Conservation (phyloP, 2,329 filamentous ascomycete species). For the Aspergillus sp. region DNA sequence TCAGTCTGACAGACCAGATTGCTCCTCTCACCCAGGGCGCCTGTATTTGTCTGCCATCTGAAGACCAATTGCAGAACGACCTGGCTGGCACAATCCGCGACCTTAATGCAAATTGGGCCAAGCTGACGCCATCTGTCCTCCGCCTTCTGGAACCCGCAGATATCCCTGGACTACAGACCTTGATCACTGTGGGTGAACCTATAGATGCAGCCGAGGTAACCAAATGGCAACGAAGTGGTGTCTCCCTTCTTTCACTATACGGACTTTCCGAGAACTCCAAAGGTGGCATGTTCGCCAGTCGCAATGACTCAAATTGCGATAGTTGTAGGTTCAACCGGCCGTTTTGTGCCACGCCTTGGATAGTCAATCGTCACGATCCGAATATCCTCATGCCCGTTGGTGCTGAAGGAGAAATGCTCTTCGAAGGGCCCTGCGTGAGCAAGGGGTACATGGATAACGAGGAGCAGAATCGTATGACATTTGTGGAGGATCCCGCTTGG, state of each 20-base stretch:
- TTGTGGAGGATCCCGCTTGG: neutral
- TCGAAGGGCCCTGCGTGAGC: neutral
- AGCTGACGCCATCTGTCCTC: slow-evolving; percentile 52
- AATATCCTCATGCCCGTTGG: neutral
- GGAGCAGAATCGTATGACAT: neutral
- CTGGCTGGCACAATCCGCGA: slow-evolving; percentile 6
- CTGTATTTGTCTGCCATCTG: slow-evolving; percentile 38
- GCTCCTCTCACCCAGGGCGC: slow-evolving; percentile 37
- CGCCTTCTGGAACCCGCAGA: slow-evolving; percentile 15
- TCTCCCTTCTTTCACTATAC: too few species aligned
- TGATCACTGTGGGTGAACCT: slow-evolving; percentile 32
- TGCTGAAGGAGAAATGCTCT: neutral
- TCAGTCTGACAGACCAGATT: slow-evolving; percentile 26
- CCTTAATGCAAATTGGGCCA: slow-evolving; percentile 38
- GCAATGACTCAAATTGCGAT: too few species aligned
- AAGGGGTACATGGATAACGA: neutral
- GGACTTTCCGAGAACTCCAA: too few species aligned
- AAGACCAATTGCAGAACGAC: slow-evolving; percentile 38
- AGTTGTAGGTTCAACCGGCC: too few species aligned
- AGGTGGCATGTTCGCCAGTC: too few species aligned
- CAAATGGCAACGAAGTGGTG: too few species aligned
- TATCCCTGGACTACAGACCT: slow-evolving; percentile 27
- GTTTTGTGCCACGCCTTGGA: neutral
- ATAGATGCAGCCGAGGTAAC: neutral
- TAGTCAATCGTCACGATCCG: neutral